These are phyloP conservation scores for Cyclostephanos invisitatus DNA, from an alignment of 108 stramenopile genomes.

Conservation along the genomic window DNA sequence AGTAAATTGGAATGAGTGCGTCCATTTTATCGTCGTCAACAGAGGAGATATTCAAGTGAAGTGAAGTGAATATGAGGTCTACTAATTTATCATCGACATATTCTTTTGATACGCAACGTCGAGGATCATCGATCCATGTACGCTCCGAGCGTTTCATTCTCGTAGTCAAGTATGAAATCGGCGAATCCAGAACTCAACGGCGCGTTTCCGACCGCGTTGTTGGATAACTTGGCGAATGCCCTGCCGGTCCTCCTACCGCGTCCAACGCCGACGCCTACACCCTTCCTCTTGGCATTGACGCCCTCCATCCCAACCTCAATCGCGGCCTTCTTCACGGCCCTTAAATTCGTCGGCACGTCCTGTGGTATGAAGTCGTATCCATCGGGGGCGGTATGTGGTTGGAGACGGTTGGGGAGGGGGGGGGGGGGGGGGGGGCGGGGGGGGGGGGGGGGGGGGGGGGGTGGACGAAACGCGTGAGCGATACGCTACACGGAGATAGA, in stretches of 20 bases:
- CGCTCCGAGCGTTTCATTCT: constrained; percentile 48
- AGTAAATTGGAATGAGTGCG: too few species aligned
- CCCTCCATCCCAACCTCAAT: constrained; percentile 56
- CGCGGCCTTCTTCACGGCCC: constrained; percentile 68
- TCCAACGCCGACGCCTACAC: constrained; percentile 1
- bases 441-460: too few species aligned
- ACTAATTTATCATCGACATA: too few species aligned
- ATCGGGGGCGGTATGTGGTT: too few species aligned
- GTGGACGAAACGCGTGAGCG: not conserved
- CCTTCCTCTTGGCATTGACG: constrained; percentile 27
- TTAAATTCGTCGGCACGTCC: constrained; percentile 74
- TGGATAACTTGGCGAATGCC: constrained; percentile 7
- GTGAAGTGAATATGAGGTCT: too few species aligned
- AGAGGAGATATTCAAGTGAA: too few species aligned
- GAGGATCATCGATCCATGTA: constrained; percentile 27
- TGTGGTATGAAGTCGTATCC: not conserved
- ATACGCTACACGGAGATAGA: too few species aligned
- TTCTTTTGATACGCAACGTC: not conserved
- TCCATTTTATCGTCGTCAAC: not conserved
- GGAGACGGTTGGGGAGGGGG: too few species aligned
- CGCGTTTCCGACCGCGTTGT: not conserved
- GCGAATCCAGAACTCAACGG: constrained; percentile 26
- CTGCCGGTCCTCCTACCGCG: not conserved
- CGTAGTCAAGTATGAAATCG: constrained; percentile 50
- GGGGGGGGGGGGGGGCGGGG: too few species aligned